Conservation (phyloP, 163 green algal genomes). For the Volvox carteri region DNA sequence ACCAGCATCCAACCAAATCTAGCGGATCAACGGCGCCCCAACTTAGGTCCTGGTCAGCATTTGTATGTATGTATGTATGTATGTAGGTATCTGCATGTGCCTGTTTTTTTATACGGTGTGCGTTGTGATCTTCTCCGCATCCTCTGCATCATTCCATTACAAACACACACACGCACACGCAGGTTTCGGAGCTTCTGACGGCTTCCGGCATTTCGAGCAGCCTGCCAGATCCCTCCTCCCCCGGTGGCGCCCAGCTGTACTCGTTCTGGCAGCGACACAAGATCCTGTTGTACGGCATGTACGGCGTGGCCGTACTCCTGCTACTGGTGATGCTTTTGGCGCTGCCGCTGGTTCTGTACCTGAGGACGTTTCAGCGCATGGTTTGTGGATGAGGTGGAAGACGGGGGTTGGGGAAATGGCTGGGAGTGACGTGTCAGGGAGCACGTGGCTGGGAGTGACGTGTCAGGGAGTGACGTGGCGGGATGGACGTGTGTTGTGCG, state of each 20-base stretch:
- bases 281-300: background rate
- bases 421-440: background rate
- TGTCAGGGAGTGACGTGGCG: background rate
- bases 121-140: background rate
- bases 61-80: background rate
- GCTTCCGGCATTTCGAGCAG: background rate
- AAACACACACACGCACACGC: too few species aligned
- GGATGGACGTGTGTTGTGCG: too few species aligned
- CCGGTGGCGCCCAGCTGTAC: slow-evolving; percentile 30
- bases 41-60: background rate
- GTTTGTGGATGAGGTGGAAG: background rate
- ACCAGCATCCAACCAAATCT: too few species aligned
- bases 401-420: background rate
- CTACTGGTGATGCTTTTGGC: slow-evolving; percentile 19
- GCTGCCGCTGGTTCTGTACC: slow-evolving; percentile 21
- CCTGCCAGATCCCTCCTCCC: background rate
- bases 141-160: background rate
- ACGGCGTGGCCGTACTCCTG: background rate
- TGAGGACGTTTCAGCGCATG: background rate
- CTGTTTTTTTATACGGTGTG: too few species aligned
- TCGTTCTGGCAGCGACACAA: slow-evolving; percentile 50
- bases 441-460: background rate
- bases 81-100: background rate
- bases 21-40: background rate
- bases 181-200: slow-evolving; percentile 12